These are phyloP conservation scores for Allium cepa DNA, from an alignment of 106 monocot genomes.

Conservation along the genomic window DNA sequence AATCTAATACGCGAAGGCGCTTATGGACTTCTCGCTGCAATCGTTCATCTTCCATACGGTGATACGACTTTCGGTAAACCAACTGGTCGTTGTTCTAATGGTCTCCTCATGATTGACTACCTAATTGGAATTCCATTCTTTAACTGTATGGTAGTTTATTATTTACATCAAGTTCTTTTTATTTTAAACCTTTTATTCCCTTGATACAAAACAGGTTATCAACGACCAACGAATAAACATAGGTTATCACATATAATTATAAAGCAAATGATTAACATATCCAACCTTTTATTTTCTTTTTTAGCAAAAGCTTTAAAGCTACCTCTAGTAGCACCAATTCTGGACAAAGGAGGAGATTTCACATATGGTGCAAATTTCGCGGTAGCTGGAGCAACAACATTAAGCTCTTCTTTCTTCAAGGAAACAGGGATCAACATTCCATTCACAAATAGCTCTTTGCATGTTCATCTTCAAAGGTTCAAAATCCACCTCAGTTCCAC, in stretches of 20 bases:
- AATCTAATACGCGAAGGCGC: slow-evolving; percentile 12
- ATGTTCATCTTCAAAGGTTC: slow-evolving; percentile 9
- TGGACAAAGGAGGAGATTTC: slow-evolving; percentile 15
- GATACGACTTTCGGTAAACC: slow-evolving; percentile 29
- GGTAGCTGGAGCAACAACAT: slow-evolving; percentile 51
- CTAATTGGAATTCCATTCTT: slow-evolving; percentile 11
- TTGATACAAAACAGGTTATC: too few species aligned
- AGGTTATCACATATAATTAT: too few species aligned
- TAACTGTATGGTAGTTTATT: too few species aligned
- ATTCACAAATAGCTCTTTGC: slow-evolving; percentile 7
- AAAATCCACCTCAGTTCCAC: slow-evolving; percentile 2
- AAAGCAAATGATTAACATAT: too few species aligned
- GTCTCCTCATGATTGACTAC: slow-evolving; percentile 42
- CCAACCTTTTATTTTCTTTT: background rate
- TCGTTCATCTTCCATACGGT: slow-evolving; percentile 26
- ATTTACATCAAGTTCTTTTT: too few species aligned
- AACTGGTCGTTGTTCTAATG: slow-evolving; percentile 41
- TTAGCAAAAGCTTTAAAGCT: background rate
- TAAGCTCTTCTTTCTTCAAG: slow-evolving; percentile 20
- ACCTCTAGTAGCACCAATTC: background rate
- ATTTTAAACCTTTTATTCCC: too few species aligned
- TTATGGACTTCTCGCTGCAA: background rate
- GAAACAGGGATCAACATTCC: slow-evolving; percentile 11
- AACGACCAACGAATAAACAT: too few species aligned
- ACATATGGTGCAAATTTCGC: slow-evolving; percentile 51